Conservation (phyloP, 805 yeast species). For the Myxozyma nipponensis region DNA sequence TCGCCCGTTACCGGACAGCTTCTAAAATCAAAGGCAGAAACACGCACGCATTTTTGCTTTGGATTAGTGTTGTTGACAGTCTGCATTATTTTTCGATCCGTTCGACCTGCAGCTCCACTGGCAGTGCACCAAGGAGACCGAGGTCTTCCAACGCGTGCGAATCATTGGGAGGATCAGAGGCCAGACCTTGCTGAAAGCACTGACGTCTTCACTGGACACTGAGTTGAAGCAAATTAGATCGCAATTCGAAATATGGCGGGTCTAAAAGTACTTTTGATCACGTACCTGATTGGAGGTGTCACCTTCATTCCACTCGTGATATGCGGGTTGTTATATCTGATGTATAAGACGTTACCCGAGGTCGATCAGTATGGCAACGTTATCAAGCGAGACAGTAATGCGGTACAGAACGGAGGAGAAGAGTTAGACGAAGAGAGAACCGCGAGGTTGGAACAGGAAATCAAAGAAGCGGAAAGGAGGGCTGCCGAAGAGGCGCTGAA, state of each 20-base stretch:
- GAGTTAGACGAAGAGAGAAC: slow-evolving; percentile 19
- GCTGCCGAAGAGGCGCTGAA: slow-evolving; percentile 53
- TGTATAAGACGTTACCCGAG: slow-evolving; percentile 39
- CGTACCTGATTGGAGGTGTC: slow-evolving; percentile 73
- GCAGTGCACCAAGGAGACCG: too few relatives aligned
- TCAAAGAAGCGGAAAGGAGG: slow-evolving; percentile 37
- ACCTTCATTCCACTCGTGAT: slow-evolving; percentile 67
- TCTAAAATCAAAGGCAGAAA: too few relatives aligned
- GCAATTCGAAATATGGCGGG: slow-evolving; percentile 8
- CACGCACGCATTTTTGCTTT: too few relatives aligned
- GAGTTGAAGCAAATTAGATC: too few relatives aligned
- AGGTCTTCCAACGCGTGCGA: too few relatives aligned
- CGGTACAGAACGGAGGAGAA: slow-evolving; percentile 1
- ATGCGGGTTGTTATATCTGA: slow-evolving; percentile 40
- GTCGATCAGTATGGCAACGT: slow-evolving; percentile 24
- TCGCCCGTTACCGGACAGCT: too few relatives aligned
- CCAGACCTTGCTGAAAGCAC: too few relatives aligned
- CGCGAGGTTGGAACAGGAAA: slow-evolving; percentile 6
- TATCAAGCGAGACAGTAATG: not conserved
- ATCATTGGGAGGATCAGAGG: too few relatives aligned
- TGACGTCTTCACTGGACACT: too few relatives aligned
- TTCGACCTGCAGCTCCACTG: too few relatives aligned
- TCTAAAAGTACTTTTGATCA: slow-evolving; percentile 37
- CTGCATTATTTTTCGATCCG: too few relatives aligned
- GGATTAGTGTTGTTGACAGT: too few relatives aligned